phyloP scores from a whole-genome alignment of 1,139 yeast genomes.

The Blastobotrys indianensis region DNA sequence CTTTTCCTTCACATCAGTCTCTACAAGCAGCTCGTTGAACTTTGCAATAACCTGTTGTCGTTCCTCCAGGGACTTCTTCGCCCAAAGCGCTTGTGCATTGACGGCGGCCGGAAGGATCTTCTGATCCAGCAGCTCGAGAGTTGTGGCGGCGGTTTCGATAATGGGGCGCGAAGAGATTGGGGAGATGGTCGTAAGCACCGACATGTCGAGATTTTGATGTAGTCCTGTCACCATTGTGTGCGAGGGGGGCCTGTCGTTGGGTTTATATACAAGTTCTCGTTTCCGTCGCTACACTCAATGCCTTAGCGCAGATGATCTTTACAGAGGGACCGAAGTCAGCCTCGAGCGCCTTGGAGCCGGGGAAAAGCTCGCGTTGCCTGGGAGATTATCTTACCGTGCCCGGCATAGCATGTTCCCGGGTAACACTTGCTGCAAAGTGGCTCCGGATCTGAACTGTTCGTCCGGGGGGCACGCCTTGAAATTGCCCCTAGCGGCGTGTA shows the following conservation, averaged over 20 bases:
- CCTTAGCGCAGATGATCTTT: too few relatives aligned
- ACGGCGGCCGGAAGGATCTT: slow-evolving; percentile 25
- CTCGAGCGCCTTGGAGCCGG: too few relatives aligned
- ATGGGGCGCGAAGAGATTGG: slow-evolving; percentile 30
- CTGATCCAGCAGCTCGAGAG: slow-evolving; percentile 24
- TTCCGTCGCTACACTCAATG: too few relatives aligned
- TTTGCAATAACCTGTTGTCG: slow-evolving; percentile 30
- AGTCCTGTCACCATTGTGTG: neutral
- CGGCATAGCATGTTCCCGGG: too few relatives aligned
- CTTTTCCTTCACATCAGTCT: slow-evolving; percentile 23
- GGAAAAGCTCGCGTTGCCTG: too few relatives aligned
- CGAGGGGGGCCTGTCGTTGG: neutral
- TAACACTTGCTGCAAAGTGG: too few relatives aligned
- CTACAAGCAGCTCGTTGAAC: slow-evolving; percentile 28
- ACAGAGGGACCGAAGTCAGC: too few relatives aligned
- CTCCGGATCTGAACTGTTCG: too few relatives aligned
- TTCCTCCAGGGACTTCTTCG: slow-evolving; percentile 23
- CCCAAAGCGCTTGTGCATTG: slow-evolving; percentile 31
- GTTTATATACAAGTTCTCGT: neutral
- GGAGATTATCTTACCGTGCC: too few relatives aligned
- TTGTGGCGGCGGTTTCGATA: slow-evolving; percentile 27
- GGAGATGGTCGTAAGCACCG: slow-evolving; percentile 29
- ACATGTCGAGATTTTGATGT: slow-evolving; percentile 12
- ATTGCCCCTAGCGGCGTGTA: too few relatives aligned
- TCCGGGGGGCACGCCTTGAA: too few relatives aligned